Evolutionary conservation across 371 early-diverging fungal species (phyloP), one percentile per base, ranked within the genome.

Genomic region (Lichtheimia ornata): DNA sequence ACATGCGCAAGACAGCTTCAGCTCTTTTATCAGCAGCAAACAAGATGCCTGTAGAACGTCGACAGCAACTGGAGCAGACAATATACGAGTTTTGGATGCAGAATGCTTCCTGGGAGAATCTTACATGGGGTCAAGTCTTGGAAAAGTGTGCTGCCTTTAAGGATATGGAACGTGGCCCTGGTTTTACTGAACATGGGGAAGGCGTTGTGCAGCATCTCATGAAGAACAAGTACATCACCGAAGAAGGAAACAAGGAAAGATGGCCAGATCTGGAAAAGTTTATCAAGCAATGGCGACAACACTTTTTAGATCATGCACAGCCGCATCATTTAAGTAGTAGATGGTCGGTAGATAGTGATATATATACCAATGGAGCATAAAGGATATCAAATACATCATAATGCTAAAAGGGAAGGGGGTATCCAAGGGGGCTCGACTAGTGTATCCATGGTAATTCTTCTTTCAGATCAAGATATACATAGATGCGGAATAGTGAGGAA

Each of bases 111-210:
- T 53, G 56, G 17, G 40, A 5, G 0, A 25, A 30, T 44, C 47
- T 61, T 20, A 18, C 62, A n/a, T 74, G 70, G 65, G 47, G 57
- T 6, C 25, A 28, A 2, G 64, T 79, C 4, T 50, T 84, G 11
- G 18, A 58, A 25, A 62, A 62, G 47, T 74, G 80, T 50, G 62
- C 68, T 42, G 66, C 55, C 14, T 58, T 85, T 45, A 64, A 72
- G 41, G 80, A 71, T 53, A 71, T 69, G 12, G 68, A 68, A 27
- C 71, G 62, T 17, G 83, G 86, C 7, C 77, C 81, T 1, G 76
- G 72, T 49, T 85, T 73, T 62, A 59, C 74, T 13, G 79, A 80
- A 15, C 86, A 86, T 51, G 84, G 84, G 1, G 67, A 80, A 22
- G 66, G 63, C 5, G 82, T 81, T 4, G 76, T 83, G 12, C 55